A percentile compares a stretch with the other conserved stretches of the same genome.
Conservation (phyloP, 2,329 filamentous ascomycete species). For the Aschersonia sp. region DNA sequence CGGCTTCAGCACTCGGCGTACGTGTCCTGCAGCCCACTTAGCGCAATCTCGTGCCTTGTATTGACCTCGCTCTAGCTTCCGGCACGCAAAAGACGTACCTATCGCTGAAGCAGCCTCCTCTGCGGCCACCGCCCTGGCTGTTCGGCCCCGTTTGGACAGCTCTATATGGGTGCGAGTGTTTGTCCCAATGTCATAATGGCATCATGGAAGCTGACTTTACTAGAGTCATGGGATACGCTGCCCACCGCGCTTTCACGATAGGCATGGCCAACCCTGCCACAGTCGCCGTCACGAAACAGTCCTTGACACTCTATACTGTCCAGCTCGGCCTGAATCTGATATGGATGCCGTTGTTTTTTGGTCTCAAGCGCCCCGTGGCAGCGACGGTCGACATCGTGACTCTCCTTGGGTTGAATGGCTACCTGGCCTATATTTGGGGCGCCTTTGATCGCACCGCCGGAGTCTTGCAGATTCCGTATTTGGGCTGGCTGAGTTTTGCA, state of each 20-base stretch:
- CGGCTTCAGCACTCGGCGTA: conserved; percentile 55
- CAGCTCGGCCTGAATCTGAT: conserved; percentile 75
- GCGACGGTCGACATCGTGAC: conserved; percentile 64
- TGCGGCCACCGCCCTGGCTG: conserved; percentile 43
- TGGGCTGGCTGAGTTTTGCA: conserved; percentile 77
- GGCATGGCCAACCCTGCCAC: conserved; percentile 40
- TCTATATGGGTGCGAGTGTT: conserved; percentile 37
- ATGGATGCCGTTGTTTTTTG: conserved; percentile 92
- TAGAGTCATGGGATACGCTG: conserved; percentile 72
- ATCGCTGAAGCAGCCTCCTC: conserved; percentile 52
- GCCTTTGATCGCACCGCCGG: conserved; percentile 58
- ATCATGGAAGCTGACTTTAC: neutral
- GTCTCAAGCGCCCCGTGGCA: conserved; percentile 54
- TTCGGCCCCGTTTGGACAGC: conserved; percentile 54
- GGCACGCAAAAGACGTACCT: conserved; percentile 41
- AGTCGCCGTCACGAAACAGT: conserved; percentile 46
- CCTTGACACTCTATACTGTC: conserved; percentile 66
- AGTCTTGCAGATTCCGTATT: conserved; percentile 66
- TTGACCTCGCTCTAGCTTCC: neutral
- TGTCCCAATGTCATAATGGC: neutral
- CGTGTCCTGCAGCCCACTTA: conserved; percentile 9
- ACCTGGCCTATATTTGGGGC: conserved; percentile 64
- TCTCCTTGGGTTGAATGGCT: conserved; percentile 57
- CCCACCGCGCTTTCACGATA: conserved; percentile 58
- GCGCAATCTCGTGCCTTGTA: neutral